These are phyloP conservation scores for Triticum aestivum DNA, from an alignment of 176 grass and related monocot species.

Conservation along the genomic window DNA sequence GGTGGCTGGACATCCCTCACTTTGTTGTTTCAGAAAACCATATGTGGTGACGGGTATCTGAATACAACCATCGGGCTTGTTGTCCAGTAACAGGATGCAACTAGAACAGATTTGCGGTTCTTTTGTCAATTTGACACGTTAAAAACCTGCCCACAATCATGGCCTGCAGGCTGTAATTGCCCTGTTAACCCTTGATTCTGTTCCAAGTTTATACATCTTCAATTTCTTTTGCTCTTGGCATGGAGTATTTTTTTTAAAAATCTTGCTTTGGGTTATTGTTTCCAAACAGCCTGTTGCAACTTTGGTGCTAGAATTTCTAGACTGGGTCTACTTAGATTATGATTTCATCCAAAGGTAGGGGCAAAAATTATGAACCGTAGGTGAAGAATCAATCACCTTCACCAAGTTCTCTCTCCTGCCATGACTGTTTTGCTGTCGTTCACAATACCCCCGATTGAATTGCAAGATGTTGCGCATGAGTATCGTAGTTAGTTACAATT, in stretches of 20 bases:
- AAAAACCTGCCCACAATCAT: not conserved
- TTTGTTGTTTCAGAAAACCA: no score
- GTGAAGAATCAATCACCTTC: not conserved
- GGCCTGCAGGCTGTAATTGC: not conserved
- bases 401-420: not conserved
- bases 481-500: not conserved
- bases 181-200: not conserved
- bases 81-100: not conserved
- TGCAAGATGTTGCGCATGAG: not conserved
- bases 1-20: not conserved
- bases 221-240: not conserved
- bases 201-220: not conserved
- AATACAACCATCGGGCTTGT: not conserved
- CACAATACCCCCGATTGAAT: no score
- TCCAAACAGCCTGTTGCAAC: no score
- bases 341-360: not conserved
- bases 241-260: not conserved
- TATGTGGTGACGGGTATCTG: no score
- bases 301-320: not conserved
- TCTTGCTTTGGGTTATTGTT: not conserved
- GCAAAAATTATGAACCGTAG: not conserved
- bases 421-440: not conserved
- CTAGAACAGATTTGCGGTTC: not conserved
- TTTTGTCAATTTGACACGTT: not conserved
- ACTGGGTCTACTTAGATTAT: not conserved